These are phyloP conservation scores for Microsporum audouinii DNA, from an alignment of 2,329 filamentous ascomycete species.

Conservation along the genomic window DNA sequence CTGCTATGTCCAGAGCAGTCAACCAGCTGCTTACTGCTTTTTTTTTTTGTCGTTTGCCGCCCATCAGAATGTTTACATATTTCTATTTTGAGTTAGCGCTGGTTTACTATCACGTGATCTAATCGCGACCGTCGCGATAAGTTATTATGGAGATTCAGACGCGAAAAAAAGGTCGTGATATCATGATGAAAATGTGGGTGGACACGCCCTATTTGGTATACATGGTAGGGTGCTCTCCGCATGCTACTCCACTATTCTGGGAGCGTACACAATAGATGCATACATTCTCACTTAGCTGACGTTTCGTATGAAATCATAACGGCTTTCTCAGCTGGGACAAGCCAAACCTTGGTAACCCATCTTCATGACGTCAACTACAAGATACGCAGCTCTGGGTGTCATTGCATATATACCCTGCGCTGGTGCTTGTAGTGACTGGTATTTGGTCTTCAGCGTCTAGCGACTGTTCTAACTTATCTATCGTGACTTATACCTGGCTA, in stretches of 20 bases:
- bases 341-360: neutral
- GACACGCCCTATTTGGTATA: neutral
- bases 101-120: neutral
- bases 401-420: neutral
- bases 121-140: neutral
- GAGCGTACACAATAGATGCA: no score
- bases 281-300: no score
- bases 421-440: neutral
- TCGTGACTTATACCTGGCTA: neutral
- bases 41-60: neutral
- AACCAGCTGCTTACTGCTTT: neutral
- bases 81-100: constrained; percentile 3
- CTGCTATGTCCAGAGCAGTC: neutral
- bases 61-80: constrained; percentile 4
- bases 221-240: no score
- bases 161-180: neutral
- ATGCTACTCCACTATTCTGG: no score
- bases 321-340: neutral
- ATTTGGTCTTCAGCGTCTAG: neutral
- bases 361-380: neutral
- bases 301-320: neutral
- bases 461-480: neutral
- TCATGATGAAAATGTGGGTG: neutral
- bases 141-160: neutral
- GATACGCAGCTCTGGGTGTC: neutral